phyloP scores from a whole-genome alignment of 2,329 filamentous ascomycete genomes.

The Thielaviopsis euricoi region DNA sequence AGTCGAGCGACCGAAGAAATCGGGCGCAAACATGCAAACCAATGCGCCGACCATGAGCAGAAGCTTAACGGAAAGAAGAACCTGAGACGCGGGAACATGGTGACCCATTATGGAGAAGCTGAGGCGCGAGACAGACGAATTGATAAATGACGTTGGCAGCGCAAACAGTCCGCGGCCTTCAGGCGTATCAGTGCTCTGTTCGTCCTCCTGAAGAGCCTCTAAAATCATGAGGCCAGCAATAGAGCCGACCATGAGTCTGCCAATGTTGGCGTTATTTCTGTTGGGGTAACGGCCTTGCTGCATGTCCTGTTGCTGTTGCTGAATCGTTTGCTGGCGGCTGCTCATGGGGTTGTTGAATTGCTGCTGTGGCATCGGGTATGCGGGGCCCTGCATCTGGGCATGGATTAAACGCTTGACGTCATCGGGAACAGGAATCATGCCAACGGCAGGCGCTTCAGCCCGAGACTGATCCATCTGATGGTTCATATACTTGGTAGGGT shows the following conservation, averaged over 20 bases:
- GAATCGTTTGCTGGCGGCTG: constrained; percentile 39
- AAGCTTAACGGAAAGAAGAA: constrained; percentile 36
- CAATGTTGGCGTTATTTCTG: constrained; percentile 35
- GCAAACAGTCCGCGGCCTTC: constrained; percentile 51
- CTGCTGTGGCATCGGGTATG: constrained; percentile 33
- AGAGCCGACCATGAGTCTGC: constrained; percentile 83
- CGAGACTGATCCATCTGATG: constrained; percentile 28
- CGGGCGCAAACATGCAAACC: constrained; percentile 38
- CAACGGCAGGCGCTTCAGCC: constrained; percentile 28
- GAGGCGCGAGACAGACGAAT: constrained; percentile 28
- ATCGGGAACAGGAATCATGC: constrained; percentile 50
- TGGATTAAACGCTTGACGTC: constrained; percentile 46
- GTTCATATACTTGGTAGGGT: constrained; percentile 21
- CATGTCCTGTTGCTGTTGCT: constrained; percentile 28
- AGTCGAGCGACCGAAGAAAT: constrained; percentile 25
- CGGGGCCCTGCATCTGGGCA: constrained; percentile 38
- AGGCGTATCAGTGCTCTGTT: constrained; percentile 46
- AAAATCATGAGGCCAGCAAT: constrained; percentile 84
- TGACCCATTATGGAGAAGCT: constrained; percentile 39
- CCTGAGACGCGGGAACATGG: constrained; percentile 26
- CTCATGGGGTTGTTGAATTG: constrained; percentile 30
- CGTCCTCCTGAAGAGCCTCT: constrained; percentile 56
- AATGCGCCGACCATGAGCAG: constrained; percentile 35
- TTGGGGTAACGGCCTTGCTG: constrained; percentile 38
- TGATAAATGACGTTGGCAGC: constrained; percentile 42